Base-by-base conservation (phyloP, 306 rosid genomes). In the Erythrophleum fordii region DNA sequence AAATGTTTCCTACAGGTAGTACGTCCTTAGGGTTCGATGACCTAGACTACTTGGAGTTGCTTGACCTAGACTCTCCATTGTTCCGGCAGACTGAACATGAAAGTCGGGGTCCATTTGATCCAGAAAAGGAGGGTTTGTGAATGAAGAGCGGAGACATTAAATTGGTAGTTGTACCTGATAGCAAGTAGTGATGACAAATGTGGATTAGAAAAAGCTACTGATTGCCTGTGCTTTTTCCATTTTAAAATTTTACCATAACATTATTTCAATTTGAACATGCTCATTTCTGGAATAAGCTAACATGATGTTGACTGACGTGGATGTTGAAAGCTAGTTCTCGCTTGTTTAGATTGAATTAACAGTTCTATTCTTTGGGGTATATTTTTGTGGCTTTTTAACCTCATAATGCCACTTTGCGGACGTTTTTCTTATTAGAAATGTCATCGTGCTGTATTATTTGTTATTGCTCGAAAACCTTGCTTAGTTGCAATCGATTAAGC, bases 21-120 rank as follows among this genome's bases (percentile, higher is more conserved):
- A 6, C 3, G 69, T n/a, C 45, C 34, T 49, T 72, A 11, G 20
- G 56, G 18, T 39, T 22, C 8, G 9, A 9, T 6, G 76, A 80
- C 9, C 42, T 8, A 2, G 76, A 67, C 65, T 92, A 41, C 72
- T 53, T 93, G 85, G 98, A 93, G 89, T 80, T 93, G 78, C 20
- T 0, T 72, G 98, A 93, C 73, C 90, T 93, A 0, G 89, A 86
- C 0, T 6, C 45, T 4, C 90, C 92, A 16, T 35, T 83, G 62
- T 37, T 34, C 20, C 55, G 5, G 35, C 52, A 72, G 11, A 34
- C 82, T 68, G 76, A 72, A 58, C 34, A 42, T 14, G 51, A 55
- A 39, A 76, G 70, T 65, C 29, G 45, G 55, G 72, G 74, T 65
- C 78, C 61, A 48, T 68, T 22, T 68, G 34, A 37, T 68, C n/a